Base-by-base conservation (phyloP, 169 alveolate species). In the Eimeria sp. region DNA sequence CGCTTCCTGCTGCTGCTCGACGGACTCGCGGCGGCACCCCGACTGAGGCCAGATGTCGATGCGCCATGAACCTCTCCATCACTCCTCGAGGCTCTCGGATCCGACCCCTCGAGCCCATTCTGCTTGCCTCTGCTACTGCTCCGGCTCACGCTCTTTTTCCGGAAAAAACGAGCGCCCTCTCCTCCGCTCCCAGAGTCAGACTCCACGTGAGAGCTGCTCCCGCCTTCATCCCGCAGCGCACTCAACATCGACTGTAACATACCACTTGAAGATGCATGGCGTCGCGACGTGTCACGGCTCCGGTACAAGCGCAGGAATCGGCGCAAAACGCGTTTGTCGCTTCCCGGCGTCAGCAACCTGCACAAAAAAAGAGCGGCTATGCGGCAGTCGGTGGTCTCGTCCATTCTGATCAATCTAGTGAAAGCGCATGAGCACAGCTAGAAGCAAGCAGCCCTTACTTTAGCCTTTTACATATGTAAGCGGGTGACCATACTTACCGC, bases 281-380 rank as follows among this genome's bases (percentile, higher is more conserved):
- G 94, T 43, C 94, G 80, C 47, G 94, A 87, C 45, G 94, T 87
- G 83, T 87, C 94, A 22, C 94, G 94, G 82, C 88, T 84, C 80
- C 91, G 90, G 94, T 94, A 84, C 65, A 94, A 57, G 5, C 96
- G 96, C 72, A 94, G 78, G 51, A 94, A 94, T 43, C 91, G 90
- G 25, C 94, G 93, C 96, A 94, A 84, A n/a, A 94, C 96, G 72
- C 96, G 96, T 67, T 94, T 94, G 89, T 94, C 96, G 27, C 94
- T 89, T 45, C 96, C 96, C 27, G 89, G 96, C 25, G 96, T 94
- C 94, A 94, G 63, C 94, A 94, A n/a, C 78, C 96, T 94, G 94
- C 73, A 40, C 43, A 30, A n/a, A 34, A 54, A 25, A 14, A 78
- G 47, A 43, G 25, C 54, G 57, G 40, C 1, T 30, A 73, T 13